Evolutionary conservation across 345 rosid genomes (phyloP).

Genomic region (Anastatica hierochuntica): DNA sequence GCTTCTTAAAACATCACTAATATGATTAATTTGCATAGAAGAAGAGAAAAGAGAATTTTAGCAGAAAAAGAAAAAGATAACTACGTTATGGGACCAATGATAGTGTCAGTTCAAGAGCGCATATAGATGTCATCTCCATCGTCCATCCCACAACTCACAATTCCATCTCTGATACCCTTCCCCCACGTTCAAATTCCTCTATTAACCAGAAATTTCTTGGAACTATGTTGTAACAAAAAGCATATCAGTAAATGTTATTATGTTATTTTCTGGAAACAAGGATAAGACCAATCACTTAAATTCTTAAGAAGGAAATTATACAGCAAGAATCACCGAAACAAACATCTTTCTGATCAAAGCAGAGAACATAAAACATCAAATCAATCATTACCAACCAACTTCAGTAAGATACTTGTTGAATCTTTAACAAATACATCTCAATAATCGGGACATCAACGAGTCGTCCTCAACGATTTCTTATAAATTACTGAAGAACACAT

Average conservation of each 20-base stretch:
- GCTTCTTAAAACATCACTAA: not conserved
- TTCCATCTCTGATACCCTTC: constrained; percentile 93
- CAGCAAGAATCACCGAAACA: not conserved
- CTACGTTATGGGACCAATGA: constrained; percentile 92
- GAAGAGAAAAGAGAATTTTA: not conserved
- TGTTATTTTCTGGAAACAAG: too few species aligned
- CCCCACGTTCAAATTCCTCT: constrained; percentile 92
- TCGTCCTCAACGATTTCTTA: not conserved
- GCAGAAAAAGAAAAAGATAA: too few species aligned
- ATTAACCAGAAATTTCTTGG: constrained; percentile 78
- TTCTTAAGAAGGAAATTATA: not conserved
- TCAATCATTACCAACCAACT: not conserved
- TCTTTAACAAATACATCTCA: not conserved
- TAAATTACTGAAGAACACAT: not conserved
- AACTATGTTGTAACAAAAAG: too few species aligned
- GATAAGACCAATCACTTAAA: not conserved
- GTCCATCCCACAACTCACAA: constrained; percentile 97
- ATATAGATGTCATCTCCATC: constrained; percentile 87
- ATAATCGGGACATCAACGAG: not conserved
- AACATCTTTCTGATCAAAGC: not conserved
- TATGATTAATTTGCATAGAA: too few species aligned
- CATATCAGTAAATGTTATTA: too few species aligned
- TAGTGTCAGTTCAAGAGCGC: constrained; percentile 96
- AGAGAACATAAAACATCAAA: not conserved
- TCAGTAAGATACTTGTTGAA: not conserved